Percentiles rank a stretch among this genome's conserved stretches.
phyloP scores from a whole-genome alignment of 2,329 filamentous ascomycete genomes.

The Clarireedia monteithiana region DNA sequence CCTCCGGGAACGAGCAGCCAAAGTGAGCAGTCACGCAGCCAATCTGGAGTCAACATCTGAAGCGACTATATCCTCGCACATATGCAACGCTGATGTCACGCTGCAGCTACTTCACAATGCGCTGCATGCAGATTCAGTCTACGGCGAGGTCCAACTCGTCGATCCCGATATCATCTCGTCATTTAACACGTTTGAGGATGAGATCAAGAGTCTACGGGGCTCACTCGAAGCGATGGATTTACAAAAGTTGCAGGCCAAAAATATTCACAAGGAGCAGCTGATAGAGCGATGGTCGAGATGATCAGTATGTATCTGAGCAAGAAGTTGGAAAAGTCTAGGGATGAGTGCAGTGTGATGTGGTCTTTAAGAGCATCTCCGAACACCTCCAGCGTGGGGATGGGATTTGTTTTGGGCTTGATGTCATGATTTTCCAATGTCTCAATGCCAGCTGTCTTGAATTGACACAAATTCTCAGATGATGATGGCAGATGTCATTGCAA shows the following conservation, averaged over 20 bases:
- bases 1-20: constrained; percentile 33
- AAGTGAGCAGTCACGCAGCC: constrained; percentile 37
- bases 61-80: constrained; percentile 31
- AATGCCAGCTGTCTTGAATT: not conserved
- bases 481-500: constrained; percentile 8
- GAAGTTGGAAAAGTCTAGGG: not conserved
- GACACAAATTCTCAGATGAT: constrained; percentile 4
- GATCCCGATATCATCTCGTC: constrained; percentile 46
- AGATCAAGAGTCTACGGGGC: constrained; percentile 33
- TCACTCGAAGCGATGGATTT: constrained; percentile 30
- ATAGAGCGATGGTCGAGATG: constrained; percentile 35
- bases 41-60: constrained; percentile 46
- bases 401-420: not conserved
- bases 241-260: constrained; percentile 32
- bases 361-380: not conserved
- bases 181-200: constrained; percentile 32
- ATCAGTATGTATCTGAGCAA: constrained; percentile 9
- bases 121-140: constrained; percentile 45
- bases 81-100: constrained; percentile 41
- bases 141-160: constrained; percentile 39
- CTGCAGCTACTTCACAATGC: constrained; percentile 43
- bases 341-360: not conserved
- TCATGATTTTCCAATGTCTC: constrained; percentile 1
- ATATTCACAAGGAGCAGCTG: constrained; percentile 43
- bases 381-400: not conserved